phyloP scores from a whole-genome alignment of 2,329 filamentous ascomycete genomes.

The Fusarium anthophilum region DNA sequence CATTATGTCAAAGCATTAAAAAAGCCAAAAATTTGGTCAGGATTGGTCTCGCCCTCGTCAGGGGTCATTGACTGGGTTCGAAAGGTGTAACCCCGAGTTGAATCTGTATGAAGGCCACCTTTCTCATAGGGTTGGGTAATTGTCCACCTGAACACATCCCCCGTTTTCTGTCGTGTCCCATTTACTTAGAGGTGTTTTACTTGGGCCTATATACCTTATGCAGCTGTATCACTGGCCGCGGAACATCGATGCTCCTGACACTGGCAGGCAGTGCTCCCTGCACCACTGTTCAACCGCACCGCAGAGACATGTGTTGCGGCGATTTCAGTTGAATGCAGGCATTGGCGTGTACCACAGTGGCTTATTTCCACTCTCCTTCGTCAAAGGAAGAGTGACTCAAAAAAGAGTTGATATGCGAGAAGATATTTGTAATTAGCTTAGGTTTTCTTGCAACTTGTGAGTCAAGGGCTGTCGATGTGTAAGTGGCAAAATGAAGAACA shows the following conservation, averaged over 20 bases:
- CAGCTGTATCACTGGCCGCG: background rate
- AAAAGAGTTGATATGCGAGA: rapidly evolving
- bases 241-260: background rate
- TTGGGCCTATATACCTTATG: background rate
- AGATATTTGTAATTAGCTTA: no score
- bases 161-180: background rate
- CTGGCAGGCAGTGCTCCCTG: no score
- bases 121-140: background rate
- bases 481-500: rapidly evolving
- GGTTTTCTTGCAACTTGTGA: background rate
- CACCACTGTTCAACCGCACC: no score
- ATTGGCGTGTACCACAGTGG: background rate
- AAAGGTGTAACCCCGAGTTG: background rate
- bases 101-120: background rate
- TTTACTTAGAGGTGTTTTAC: background rate
- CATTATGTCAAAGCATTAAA: background rate
- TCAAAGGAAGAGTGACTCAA: rapidly evolving
- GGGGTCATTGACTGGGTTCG: background rate
- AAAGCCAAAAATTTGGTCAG: background rate
- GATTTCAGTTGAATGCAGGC: no score
- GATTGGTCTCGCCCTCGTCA: background rate
- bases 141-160: background rate
- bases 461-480: rapidly evolving
- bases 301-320: background rate
- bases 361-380: background rate